These are phyloP conservation scores for Botrytis porri DNA, from an alignment of 2,329 filamentous ascomycete genomes.

Conservation along the genomic window DNA sequence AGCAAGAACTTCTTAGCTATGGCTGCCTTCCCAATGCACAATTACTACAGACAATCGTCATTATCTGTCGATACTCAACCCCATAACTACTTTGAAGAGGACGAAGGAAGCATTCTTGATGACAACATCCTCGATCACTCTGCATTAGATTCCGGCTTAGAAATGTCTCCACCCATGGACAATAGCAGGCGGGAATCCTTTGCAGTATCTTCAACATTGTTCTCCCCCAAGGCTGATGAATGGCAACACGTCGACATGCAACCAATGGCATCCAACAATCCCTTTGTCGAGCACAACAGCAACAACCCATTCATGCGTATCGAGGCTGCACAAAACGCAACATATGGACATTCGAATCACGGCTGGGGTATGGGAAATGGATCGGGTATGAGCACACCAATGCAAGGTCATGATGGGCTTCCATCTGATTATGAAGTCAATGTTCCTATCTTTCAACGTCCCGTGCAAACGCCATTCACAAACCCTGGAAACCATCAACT, in stretches of 20 bases:
- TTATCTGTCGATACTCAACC: constrained; percentile 38
- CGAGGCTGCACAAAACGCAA: constrained; percentile 47
- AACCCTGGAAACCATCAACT: constrained; percentile 49
- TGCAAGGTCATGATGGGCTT: constrained; percentile 66
- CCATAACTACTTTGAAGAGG: constrained; percentile 59
- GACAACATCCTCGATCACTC: constrained; percentile 59
- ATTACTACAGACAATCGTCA: constrained; percentile 36
- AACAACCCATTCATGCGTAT: constrained; percentile 68
- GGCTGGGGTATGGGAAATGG: constrained; percentile 43
- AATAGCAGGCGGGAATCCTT: constrained; percentile 64
- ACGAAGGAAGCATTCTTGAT: constrained; percentile 59
- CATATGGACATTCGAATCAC: constrained; percentile 35
- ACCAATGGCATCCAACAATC: constrained; percentile 60
- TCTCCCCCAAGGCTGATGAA: constrained; percentile 63
- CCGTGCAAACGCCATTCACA: constrained; percentile 55
- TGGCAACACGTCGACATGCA: constrained; percentile 66
- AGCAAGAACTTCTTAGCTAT: constrained; percentile 30
- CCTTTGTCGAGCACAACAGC: constrained; percentile 54
- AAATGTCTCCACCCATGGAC: constrained; percentile 61
- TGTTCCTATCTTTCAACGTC: constrained; percentile 49
- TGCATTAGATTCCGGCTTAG: constrained; percentile 58
- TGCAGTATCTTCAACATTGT: constrained; percentile 55
- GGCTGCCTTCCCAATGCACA: constrained; percentile 37
- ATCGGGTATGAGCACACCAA: constrained; percentile 71
- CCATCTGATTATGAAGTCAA: constrained; percentile 53